Percentiles rank a stretch among this genome's conserved stretches.
Conservation (phyloP, 148 eudicot species). For the Cornus kousa region DNA sequence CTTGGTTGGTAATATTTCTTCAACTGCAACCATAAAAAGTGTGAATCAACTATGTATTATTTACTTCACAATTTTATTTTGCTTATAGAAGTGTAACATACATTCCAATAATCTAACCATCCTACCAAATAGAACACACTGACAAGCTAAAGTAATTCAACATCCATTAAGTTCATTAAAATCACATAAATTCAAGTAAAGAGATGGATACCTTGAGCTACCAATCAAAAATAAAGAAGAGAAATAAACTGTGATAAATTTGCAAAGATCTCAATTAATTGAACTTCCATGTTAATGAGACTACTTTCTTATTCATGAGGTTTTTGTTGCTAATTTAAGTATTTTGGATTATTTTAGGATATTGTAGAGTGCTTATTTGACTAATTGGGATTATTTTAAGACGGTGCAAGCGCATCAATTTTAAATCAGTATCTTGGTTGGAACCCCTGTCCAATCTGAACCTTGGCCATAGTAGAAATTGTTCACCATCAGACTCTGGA, state of each 20-base stretch:
- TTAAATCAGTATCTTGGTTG: conserved; percentile 41
- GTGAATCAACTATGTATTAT: not conserved
- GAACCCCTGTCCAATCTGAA: conserved; percentile 70
- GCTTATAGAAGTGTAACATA: not conserved
- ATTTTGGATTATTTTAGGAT: too few relatives aligned
- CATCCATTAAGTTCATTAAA: too few relatives aligned
- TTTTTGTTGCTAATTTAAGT: too few relatives aligned
- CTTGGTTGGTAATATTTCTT: conserved; percentile 58
- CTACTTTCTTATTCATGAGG: not conserved
- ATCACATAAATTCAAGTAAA: too few relatives aligned
- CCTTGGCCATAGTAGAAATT: conserved; percentile 56
- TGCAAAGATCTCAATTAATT: not conserved
- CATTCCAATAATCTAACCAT: not conserved
- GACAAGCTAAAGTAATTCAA: too few relatives aligned
- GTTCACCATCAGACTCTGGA: conserved; percentile 51
- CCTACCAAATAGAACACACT: too few relatives aligned
- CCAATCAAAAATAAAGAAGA: not conserved
- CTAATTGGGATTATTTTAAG: not conserved
- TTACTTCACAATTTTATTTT: not conserved
- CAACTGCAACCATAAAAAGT: conserved; percentile 29
- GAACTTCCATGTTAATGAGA: not conserved
- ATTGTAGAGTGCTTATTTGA: too few relatives aligned
- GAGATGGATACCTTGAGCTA: too few relatives aligned
- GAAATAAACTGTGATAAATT: too few relatives aligned
- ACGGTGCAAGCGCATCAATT: not conserved